Percentiles rank a stretch among this genome's conserved stretches.
These are phyloP conservation scores for Populus pruinosa DNA, from an alignment of 345 rosid genomes.

Conservation along the genomic window DNA sequence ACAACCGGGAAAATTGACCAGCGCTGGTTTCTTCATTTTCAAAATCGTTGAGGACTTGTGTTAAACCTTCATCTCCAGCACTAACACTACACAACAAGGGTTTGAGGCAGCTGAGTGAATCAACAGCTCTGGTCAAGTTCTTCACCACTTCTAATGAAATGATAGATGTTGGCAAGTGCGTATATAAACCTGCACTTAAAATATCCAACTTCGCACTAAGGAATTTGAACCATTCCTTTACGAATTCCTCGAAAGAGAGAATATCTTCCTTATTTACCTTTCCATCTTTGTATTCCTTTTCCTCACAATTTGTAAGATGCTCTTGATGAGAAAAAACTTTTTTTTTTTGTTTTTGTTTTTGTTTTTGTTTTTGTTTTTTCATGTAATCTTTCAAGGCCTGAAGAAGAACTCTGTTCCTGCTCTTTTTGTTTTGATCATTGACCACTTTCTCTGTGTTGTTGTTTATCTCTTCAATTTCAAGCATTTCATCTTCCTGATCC, in stretches of 20 bases:
- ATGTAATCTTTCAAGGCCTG: background rate
- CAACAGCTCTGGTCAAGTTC: background rate
- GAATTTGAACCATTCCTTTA: background rate
- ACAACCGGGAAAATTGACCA: background rate
- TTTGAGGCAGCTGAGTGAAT: background rate
- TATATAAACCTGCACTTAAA: background rate
- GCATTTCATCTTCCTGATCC: background rate
- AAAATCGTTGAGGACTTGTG: background rate
- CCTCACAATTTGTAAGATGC: background rate
- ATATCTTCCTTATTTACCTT: background rate
- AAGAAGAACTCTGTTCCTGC: too few species aligned
- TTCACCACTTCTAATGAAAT: background rate
- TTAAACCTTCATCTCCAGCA: background rate
- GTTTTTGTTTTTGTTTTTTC: too few species aligned
- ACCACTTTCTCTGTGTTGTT: background rate
- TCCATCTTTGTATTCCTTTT: background rate
- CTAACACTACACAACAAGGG: background rate
- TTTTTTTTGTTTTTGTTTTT: background rate
- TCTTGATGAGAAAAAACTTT: background rate
- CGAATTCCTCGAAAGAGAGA: slow-evolving; percentile 1
- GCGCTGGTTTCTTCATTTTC: background rate
- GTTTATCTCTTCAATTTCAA: background rate
- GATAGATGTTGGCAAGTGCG: slow-evolving; percentile 1
- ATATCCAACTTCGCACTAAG: background rate
- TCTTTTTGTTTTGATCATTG: too few species aligned